phyloP scores from a whole-genome alignment of 495 filamentous ascomycete species.

The Aspergillus biplanus region DNA sequence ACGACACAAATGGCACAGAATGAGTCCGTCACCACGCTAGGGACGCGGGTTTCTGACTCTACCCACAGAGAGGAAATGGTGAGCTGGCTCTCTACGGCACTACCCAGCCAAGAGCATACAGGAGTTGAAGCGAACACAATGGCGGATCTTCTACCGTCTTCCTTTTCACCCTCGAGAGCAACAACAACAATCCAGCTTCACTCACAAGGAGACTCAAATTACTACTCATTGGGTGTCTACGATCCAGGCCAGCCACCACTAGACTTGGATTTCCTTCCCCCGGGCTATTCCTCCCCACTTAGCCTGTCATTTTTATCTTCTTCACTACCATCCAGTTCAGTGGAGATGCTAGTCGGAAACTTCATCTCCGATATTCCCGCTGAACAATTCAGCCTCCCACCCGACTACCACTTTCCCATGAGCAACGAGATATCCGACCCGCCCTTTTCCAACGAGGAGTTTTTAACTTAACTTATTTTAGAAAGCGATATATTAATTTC shows the following conservation, averaged over 20 bases:
- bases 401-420: not conserved
- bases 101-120: no score
- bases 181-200: no score
- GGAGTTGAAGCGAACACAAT: no score
- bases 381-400: not conserved
- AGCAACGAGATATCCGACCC: slow-evolving; percentile 1
- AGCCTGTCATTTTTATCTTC: not conserved
- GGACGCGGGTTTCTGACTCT: not conserved
- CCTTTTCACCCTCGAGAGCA: no score
- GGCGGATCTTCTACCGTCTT: no score
- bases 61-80: no score
- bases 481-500: no score
- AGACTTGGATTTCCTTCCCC: not conserved
- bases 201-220: no score
- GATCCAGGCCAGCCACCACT: slow-evolving; percentile 2
- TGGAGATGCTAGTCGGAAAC: slow-evolving; percentile 21
- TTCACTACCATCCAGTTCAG: slow-evolving; percentile 9
- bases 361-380: slow-evolving; percentile 18
- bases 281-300: not conserved
- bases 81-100: no score
- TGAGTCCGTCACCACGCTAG: not conserved
- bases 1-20: not conserved
- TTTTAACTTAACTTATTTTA: not conserved
- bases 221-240: not conserved
- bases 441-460: not conserved